Conservation (phyloP, 2,329 filamentous ascomycete species). For the Talaromyces sp. region DNA sequence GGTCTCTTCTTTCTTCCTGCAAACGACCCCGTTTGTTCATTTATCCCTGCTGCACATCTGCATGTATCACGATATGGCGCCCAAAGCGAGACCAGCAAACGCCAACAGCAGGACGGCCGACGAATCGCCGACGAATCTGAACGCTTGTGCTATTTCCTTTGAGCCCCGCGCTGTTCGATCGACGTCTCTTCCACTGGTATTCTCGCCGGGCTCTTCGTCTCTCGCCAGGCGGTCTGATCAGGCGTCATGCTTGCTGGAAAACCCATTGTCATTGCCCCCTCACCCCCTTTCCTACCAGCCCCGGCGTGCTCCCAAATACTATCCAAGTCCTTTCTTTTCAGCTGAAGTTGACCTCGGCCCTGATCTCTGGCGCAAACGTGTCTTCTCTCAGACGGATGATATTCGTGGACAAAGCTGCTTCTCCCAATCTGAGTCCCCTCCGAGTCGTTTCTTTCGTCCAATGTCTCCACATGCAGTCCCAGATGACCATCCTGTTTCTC, state of each 20-base stretch:
- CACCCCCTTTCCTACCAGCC: not conserved
- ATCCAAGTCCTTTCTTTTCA: not conserved
- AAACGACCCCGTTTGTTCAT: not conserved
- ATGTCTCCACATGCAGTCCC: not conserved
- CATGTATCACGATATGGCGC: not conserved
- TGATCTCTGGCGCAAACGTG: not conserved
- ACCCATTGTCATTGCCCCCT: not conserved
- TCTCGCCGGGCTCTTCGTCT: conserved; percentile 3
- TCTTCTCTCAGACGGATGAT: not conserved
- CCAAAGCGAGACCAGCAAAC: not conserved
- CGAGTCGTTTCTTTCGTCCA: not conserved
- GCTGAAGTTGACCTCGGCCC: not conserved
- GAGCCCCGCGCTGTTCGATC: conserved; percentile 14
- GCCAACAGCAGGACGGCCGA: not conserved
- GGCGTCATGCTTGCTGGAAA: not conserved
- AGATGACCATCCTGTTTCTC: not conserved
- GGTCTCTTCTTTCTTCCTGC: not conserved
- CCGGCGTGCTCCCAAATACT: not conserved
- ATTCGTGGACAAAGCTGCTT: not conserved
- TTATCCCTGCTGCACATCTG: not conserved
- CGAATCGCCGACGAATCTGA: conserved; percentile 14
- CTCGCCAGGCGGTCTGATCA: not conserved
- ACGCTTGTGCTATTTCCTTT: conserved; percentile 20
- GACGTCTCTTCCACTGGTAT: conserved; percentile 9
- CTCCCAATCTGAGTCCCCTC: not conserved